Conservation (phyloP, 495 filamentous ascomycete genomes). For the Lophium mytilinum region DNA sequence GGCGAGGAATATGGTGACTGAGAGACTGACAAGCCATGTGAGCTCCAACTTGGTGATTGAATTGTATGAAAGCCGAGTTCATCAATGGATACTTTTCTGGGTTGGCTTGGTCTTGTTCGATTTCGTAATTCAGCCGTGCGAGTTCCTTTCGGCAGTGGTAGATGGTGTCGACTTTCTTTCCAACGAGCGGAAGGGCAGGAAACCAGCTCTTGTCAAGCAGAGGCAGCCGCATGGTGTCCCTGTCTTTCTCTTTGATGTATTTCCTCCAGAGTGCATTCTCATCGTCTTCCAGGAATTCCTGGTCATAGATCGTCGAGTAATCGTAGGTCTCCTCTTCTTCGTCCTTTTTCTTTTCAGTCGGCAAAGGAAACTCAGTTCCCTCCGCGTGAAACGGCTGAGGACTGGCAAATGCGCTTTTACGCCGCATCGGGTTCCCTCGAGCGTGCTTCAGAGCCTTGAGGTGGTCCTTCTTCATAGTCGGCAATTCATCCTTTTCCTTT, state of each 20-base stretch:
- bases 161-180: conserved; percentile 91
- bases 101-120: conserved; percentile 80
- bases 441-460: conserved; percentile 9
- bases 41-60: conserved; percentile 94
- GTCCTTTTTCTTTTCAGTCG: conserved; percentile 6
- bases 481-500: not conserved
- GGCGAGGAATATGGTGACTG: conserved; percentile 83
- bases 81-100: conserved; percentile 86
- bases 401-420: conserved; percentile 33
- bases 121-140: conserved; percentile 83
- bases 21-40: conserved; percentile 97
- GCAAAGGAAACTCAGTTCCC: conserved; percentile 40
- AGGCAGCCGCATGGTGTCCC: conserved; percentile 78
- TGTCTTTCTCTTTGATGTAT: conserved; percentile 71
- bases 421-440: conserved; percentile 17
- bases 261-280: conserved; percentile 72
- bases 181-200: conserved; percentile 68
- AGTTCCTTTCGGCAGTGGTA: conserved; percentile 84
- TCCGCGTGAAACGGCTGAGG: conserved; percentile 37
- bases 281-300: conserved; percentile 52
- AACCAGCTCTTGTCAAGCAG: conserved; percentile 75
- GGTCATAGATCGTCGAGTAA: conserved; percentile 65
- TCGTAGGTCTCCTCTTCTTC: conserved; percentile 38
- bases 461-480: conserved; percentile 1
- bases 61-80: conserved; percentile 98